These are phyloP conservation scores for Ammopiptanthus mongolicus DNA, from an alignment of 306 rosid species.

Conservation along the genomic window DNA sequence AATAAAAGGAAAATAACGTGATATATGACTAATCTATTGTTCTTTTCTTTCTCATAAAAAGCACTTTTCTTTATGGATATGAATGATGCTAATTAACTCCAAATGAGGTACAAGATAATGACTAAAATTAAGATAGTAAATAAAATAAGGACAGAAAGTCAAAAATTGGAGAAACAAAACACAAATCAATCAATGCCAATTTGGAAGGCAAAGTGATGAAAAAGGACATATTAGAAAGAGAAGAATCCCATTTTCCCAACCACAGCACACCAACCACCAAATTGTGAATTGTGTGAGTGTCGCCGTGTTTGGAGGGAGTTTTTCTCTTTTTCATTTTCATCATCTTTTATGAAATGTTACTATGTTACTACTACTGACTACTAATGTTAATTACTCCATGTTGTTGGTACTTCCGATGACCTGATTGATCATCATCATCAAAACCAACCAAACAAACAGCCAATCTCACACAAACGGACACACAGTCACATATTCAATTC, in stretches of 20 bases:
- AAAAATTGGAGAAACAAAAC: conserved; percentile 10
- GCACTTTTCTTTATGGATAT: background rate
- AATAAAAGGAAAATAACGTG: background rate
- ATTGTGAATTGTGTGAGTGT: background rate
- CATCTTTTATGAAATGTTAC: too few species aligned
- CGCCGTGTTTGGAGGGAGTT: conserved; percentile 21
- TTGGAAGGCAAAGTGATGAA: background rate
- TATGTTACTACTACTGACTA: too few species aligned
- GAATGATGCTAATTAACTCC: background rate
- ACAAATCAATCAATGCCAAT: conserved; percentile 2
- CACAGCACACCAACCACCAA: background rate
- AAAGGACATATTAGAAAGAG: conserved; percentile 14
- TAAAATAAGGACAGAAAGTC: conserved; percentile 24
- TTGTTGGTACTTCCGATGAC: too few species aligned
- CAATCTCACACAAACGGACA: background rate
- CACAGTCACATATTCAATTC: conserved; percentile 24
- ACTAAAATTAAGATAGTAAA: background rate
- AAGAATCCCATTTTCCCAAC: conserved; percentile 5
- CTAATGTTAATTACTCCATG: too few species aligned
- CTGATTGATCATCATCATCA: background rate
- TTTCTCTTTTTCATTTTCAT: background rate
- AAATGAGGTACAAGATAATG: conserved; percentile 1
- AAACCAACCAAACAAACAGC: background rate
- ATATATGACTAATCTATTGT: background rate
- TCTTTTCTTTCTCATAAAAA: background rate